Conservation (phyloP, 2,329 filamentous ascomycete species). For the Aspergillus ibericus region DNA sequence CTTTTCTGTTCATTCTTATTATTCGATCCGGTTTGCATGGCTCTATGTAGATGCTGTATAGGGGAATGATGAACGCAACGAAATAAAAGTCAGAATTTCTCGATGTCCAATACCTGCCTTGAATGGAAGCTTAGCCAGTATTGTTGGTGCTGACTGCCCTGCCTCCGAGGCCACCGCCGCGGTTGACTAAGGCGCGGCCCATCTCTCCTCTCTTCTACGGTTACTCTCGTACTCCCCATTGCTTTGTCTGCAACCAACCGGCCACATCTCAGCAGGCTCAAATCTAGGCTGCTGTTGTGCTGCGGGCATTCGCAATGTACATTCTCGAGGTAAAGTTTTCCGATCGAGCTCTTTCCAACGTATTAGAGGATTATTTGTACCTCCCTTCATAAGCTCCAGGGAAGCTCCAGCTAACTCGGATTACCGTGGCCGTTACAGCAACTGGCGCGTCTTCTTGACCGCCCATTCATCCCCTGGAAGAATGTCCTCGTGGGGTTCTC, state of each 20-base stretch:
- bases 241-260: slow-evolving; percentile 4
- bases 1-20: slow-evolving; percentile 24
- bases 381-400: background rate
- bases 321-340: slow-evolving; percentile 35
- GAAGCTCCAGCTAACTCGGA: slow-evolving; percentile 14
- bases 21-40: slow-evolving; percentile 22
- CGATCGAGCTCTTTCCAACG: background rate
- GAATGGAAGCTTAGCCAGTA: background rate
- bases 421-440: slow-evolving; percentile 43
- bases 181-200: slow-evolving; percentile 8
- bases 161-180: slow-evolving; percentile 5
- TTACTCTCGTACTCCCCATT: background rate
- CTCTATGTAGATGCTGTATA: slow-evolving; percentile 26
- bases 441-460: slow-evolving; percentile 83
- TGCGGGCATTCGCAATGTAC: slow-evolving; percentile 30
- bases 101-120: background rate
- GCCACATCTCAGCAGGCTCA: slow-evolving; percentile 15
- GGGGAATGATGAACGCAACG: slow-evolving; percentile 13
- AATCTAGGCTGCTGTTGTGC: slow-evolving; percentile 17
- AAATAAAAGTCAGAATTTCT: slow-evolving; percentile 7
- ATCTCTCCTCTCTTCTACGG: background rate
- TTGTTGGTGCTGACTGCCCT: slow-evolving; percentile 11
- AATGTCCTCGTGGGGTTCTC: slow-evolving; percentile 93
- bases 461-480: slow-evolving; percentile 96
- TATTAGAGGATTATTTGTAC: background rate